Percentiles rank a stretch among this genome's conserved stretches.
Conservation (phyloP, 345 rosid genomes). For the Salix udensis region DNA sequence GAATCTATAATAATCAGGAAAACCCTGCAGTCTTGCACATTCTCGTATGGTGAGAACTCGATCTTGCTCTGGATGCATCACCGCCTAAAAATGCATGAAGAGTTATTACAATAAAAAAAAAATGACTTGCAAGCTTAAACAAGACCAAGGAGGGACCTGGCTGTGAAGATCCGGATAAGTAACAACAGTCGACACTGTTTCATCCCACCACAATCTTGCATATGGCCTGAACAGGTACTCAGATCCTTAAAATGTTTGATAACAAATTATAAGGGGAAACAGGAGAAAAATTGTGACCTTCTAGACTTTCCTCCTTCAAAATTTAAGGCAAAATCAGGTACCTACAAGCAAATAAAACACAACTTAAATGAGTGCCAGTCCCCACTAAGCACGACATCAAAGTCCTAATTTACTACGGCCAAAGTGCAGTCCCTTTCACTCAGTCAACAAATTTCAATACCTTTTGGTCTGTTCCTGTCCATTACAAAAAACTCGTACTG, state of each 20-base stretch:
- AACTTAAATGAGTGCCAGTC: not conserved
- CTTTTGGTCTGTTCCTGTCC: not conserved
- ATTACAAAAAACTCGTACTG: not conserved
- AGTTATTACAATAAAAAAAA: slow-evolving; percentile 7
- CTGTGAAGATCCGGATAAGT: slow-evolving; percentile 55
- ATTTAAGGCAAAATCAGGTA: slow-evolving; percentile 64
- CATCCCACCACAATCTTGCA: slow-evolving; percentile 96
- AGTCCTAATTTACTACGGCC: not conserved
- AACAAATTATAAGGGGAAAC: not conserved
- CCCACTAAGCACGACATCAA: not conserved
- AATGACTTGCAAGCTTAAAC: slow-evolving; percentile 12
- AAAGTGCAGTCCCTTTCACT: not conserved
- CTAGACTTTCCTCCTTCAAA: slow-evolving; percentile 77
- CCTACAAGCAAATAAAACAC: slow-evolving; percentile 36
- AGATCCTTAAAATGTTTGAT: not conserved
- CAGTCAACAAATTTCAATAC: not conserved
- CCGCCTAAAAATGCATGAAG: slow-evolving; percentile 41
- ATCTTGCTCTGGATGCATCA: slow-evolving; percentile 92
- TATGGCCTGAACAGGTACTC: slow-evolving; percentile 53
- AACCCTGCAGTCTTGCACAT: slow-evolving; percentile 91
- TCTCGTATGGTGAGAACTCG: slow-evolving; percentile 82
- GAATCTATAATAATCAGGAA: slow-evolving; percentile 93
- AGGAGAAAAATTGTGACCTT: slow-evolving; percentile 42
- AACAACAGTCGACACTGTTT: slow-evolving; percentile 75
- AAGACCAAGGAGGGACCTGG: slow-evolving; percentile 48